A percentile compares a stretch with the other conserved stretches of the same genome.
These are phyloP conservation scores for Monosporascus ibericus DNA, from an alignment of 2,329 filamentous ascomycete genomes.

Conservation along the genomic window DNA sequence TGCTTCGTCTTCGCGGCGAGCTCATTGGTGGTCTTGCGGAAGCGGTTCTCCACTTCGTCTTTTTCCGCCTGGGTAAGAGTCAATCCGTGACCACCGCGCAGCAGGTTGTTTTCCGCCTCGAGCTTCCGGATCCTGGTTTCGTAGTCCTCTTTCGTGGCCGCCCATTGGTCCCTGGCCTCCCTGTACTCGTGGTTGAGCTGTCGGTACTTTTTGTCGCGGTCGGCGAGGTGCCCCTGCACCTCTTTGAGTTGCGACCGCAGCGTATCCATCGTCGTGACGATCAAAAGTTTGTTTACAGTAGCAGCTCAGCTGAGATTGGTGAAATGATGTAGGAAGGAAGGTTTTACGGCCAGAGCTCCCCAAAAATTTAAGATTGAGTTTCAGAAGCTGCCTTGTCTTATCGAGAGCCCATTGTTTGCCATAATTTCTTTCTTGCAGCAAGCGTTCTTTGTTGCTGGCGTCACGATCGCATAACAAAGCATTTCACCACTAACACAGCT, in stretches of 20 bases:
- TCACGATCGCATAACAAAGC: neutral
- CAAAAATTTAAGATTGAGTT: neutral
- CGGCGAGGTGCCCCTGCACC: slow-evolving; percentile 18
- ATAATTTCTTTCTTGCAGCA: neutral
- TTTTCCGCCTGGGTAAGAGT: slow-evolving; percentile 13
- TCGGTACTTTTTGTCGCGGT: slow-evolving; percentile 17
- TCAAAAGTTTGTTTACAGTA: no score
- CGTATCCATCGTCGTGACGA: slow-evolving; percentile 14
- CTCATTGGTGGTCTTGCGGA: slow-evolving; percentile 5
- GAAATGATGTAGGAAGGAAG: neutral
- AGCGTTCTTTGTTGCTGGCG: neutral
- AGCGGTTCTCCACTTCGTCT: slow-evolving; percentile 12
- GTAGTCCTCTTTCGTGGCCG: slow-evolving; percentile 8
- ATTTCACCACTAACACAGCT: neutral
- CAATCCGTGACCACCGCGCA: slow-evolving; percentile 8
- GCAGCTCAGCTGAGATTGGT: neutral
- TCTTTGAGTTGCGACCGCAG: slow-evolving; percentile 20
- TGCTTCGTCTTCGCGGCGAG: slow-evolving; percentile 13
- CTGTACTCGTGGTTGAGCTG: slow-evolving; percentile 12
- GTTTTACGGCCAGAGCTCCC: neutral
- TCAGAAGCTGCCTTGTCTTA: neutral
- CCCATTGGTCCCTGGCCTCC: slow-evolving; percentile 9
- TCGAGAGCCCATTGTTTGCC: neutral
- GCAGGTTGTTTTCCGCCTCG: slow-evolving; percentile 11
- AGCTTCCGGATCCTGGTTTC: slow-evolving; percentile 11